phyloP scores from a whole-genome alignment of 2,329 filamentous ascomycete species.

The Cadophora sp. region DNA sequence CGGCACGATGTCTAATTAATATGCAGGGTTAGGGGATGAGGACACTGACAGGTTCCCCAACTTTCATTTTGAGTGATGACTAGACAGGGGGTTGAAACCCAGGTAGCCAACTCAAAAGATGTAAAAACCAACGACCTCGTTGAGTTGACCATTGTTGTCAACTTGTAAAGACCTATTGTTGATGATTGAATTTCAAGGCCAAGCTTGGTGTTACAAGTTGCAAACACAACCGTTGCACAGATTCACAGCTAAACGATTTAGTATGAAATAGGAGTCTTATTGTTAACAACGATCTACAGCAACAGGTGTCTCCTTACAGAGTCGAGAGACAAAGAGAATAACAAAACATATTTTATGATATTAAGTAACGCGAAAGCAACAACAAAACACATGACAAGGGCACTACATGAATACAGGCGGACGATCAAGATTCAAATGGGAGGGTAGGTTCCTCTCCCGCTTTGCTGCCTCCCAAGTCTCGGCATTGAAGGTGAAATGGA shows the following conservation, averaged over 20 bases:
- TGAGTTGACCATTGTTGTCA: neutral
- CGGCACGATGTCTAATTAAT: neutral
- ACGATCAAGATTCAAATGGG: no score
- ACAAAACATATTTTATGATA: neutral
- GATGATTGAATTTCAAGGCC: neutral
- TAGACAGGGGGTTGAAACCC: constrained; percentile 15
- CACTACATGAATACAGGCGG: no score
- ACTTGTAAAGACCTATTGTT: neutral
- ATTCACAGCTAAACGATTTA: neutral
- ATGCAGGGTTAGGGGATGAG: constrained; percentile 6
- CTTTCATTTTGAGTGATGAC: constrained; percentile 17
- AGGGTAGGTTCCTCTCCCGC: no score
- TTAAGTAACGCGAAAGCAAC: no score
- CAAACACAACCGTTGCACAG: neutral
- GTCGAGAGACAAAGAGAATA: neutral
- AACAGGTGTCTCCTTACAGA: no score
- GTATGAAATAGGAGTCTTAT: neutral
- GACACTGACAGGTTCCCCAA: constrained; percentile 10
- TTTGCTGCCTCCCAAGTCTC: neutral
- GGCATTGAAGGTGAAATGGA: neutral
- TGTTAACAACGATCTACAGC: no score
- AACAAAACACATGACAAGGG: no score
- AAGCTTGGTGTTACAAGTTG: neutral
- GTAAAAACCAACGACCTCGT: neutral
- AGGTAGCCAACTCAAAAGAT: neutral